These are phyloP conservation scores for Yamadazyma songkhlaensis DNA, from an alignment of 1,139 yeast species.

Conservation along the genomic window DNA sequence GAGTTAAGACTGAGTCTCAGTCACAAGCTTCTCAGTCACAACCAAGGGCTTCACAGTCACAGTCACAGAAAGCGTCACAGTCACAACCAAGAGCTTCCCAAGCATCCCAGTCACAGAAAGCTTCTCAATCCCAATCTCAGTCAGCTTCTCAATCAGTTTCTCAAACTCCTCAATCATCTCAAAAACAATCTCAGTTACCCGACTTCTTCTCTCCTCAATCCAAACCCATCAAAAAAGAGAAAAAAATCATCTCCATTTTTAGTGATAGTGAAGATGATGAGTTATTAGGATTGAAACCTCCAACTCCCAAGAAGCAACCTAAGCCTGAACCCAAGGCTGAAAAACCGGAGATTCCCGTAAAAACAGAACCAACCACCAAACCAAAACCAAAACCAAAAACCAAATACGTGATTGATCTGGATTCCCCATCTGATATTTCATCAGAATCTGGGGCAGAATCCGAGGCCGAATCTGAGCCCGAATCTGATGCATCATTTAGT, in stretches of 20 bases:
- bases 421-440: slow-evolving; percentile 1
- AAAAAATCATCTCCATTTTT: slow-evolving; percentile 17
- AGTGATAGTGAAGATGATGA: slow-evolving; percentile 38
- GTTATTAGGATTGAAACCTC: slow-evolving; percentile 16
- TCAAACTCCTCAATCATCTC: neutral
- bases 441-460: slow-evolving; percentile 1
- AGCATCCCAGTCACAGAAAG: neutral
- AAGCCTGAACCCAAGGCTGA: neutral
- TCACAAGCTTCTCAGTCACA: slow-evolving; percentile 5
- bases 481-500: neutral
- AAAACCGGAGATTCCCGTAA: neutral
- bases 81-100: neutral
- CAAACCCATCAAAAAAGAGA: slow-evolving; percentile 8
- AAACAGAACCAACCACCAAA: neutral
- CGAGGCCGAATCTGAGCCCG: neutral
- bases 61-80: too few species aligned
- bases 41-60: too few species aligned
- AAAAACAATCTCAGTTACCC: slow-evolving; percentile 1
- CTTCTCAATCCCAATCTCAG: too few species aligned
- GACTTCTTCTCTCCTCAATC: slow-evolving; percentile 2
- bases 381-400: neutral
- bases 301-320: neutral
- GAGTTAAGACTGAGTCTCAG: slow-evolving; percentile 16
- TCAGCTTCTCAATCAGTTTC: too few species aligned
- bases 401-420: slow-evolving; percentile 5